A percentile compares a stretch with the other conserved stretches of the same genome.
These are phyloP conservation scores for Salvia rosmarinus DNA, from an alignment of 257 asterid species.

Conservation along the genomic window DNA sequence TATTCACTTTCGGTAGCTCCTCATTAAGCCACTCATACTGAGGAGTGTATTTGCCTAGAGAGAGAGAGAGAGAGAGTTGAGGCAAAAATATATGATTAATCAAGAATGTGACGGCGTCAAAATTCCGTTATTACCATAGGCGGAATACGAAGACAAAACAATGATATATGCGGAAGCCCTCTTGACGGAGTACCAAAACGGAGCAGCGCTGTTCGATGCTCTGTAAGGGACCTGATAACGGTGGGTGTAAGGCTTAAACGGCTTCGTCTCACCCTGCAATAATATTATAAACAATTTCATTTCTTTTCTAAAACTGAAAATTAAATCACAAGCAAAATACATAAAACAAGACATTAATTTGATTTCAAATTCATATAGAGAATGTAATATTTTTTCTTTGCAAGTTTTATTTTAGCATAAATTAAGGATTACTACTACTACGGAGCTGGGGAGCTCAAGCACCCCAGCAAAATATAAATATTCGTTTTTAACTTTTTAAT, in stretches of 20 bases:
- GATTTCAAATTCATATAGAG: background rate
- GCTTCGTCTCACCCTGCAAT: constrained; percentile 80
- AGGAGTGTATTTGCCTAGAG: constrained; percentile 79
- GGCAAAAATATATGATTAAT: background rate
- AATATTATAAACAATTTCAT: background rate
- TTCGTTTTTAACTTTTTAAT: too few species aligned
- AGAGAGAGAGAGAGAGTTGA: background rate
- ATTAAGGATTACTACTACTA: background rate
- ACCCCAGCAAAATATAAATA: too few species aligned
- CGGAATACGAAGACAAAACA: constrained; percentile 86
- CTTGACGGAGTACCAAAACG: constrained; percentile 89
- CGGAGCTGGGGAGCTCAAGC: too few species aligned
- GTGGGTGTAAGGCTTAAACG: constrained; percentile 78
- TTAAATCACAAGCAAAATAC: too few species aligned
- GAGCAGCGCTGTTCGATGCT: constrained; percentile 71
- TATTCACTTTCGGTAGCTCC: constrained; percentile 79
- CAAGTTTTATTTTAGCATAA: background rate
- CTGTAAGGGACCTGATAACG: constrained; percentile 67
- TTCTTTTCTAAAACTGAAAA: background rate
- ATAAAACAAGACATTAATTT: too few species aligned
- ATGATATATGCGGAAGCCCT: constrained; percentile 91
- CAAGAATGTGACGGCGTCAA: background rate
- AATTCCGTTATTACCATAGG: constrained; percentile 75
- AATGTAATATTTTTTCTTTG: too few species aligned
- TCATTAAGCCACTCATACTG: constrained; percentile 68